These are phyloP conservation scores for Stemphylium lycopersici DNA, from an alignment of 2,329 filamentous ascomycete species.

Conservation along the genomic window DNA sequence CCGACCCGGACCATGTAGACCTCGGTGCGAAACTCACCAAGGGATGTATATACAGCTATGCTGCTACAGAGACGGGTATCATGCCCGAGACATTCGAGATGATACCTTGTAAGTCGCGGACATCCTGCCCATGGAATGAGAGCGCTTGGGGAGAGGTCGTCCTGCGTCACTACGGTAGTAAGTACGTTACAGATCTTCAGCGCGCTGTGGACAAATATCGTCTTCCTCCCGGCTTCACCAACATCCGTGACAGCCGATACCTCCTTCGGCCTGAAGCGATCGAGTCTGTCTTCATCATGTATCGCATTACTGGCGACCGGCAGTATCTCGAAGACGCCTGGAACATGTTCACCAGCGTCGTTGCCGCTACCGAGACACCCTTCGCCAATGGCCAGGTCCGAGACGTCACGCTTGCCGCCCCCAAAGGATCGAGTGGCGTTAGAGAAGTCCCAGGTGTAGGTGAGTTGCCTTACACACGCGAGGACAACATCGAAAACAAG, in stretches of 20 bases:
- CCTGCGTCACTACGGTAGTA: constrained; percentile 24
- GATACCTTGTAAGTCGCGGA: constrained; percentile 53
- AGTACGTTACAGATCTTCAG: constrained; percentile 21
- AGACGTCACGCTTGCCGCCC: constrained; percentile 47
- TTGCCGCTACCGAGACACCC: constrained; percentile 47
- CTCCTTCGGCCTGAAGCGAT: constrained; percentile 63
- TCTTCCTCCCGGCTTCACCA: constrained; percentile 50
- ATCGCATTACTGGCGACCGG: constrained; percentile 62
- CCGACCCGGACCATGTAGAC: constrained; percentile 58
- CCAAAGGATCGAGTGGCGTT: not conserved
- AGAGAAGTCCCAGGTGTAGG: constrained; percentile 4
- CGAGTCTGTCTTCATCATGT: constrained; percentile 65
- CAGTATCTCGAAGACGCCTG: constrained; percentile 53
- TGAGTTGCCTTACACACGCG: constrained; percentile 1
- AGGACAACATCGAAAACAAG: constrained; percentile 40
- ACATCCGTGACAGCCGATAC: constrained; percentile 52
- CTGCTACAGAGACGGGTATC: constrained; percentile 61
- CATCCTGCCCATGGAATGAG: constrained; percentile 60
- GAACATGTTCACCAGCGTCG: constrained; percentile 56
- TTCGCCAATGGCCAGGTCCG: constrained; percentile 53
- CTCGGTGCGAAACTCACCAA: constrained; percentile 65
- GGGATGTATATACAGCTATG: constrained; percentile 67
- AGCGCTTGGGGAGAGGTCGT: constrained; percentile 55
- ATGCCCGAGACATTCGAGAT: constrained; percentile 66
- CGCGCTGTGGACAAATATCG: constrained; percentile 23